Evolutionary conservation across 139 green algal species (phyloP), one percentile per base, ranked within the genome.

Genomic region (Volvox africanus): DNA sequence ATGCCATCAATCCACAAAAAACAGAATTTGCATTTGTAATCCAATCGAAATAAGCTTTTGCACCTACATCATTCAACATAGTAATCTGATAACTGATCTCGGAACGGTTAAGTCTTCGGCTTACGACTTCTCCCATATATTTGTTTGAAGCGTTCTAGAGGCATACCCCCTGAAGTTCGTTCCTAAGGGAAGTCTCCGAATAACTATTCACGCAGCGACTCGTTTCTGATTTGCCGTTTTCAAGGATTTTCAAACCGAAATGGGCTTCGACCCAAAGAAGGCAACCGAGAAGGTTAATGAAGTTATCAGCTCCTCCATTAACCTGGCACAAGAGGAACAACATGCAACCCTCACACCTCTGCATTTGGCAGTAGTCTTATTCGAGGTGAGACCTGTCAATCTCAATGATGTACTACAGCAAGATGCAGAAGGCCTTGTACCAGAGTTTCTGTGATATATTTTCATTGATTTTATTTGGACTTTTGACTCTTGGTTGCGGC

Each of bases 331-430:
- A 61, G 97, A 98, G 83, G 35, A 94, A 26, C 9, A 44, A 1
- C 95, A 98, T 73, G 89, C 93, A 55, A 82, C 95, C 82, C 67
- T 98, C 0, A 94, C 92, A 24, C 92, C 96, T 0, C 1, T 96
- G 0, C 97, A 99, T 81, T 65, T 98, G 13, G 96, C 95, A 1
- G 77, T 96, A 0, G 94, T 82, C 16, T 68, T 99, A 17, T 95
- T 98, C 55, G 96, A 99, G 76, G 96, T 82, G 33, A 50, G 37
- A 18, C 44, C 44, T 55, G 44, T 55, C 44, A 9, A 55, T 55
- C 24, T 28, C 67, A 28, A 75, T 75, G 67, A 75, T 14, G 11
- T 75, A 32, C 22, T 12, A 75, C 14, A 32, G 67, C 22, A 11
- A 32, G 22, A 75, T 26, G 2, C 22, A 75, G 67, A 75, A 26